Evolutionary conservation across 345 rosid species (phyloP).

Genomic region (Microcos paniculata): DNA sequence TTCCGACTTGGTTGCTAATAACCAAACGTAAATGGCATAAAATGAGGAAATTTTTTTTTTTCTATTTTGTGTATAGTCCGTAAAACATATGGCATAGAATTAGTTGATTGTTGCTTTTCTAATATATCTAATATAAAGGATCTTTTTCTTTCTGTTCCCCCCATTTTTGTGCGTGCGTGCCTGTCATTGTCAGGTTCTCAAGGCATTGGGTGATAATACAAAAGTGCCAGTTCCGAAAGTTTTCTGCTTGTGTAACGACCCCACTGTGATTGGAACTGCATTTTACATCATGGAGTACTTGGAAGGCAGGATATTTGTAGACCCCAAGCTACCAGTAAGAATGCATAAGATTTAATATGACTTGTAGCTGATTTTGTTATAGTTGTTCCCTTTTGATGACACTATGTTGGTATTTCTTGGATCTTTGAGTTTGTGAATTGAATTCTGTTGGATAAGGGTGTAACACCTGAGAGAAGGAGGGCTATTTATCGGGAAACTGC

Average conservation of each 20-base stretch:
- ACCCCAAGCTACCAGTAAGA: constrained; percentile 66
- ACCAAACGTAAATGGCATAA: neutral
- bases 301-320: constrained; percentile 86
- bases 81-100: neutral
- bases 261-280: constrained; percentile 70
- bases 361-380: neutral
- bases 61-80: neutral
- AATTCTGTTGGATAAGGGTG: constrained; percentile 43
- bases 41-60: no score
- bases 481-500: constrained; percentile 73
- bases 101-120: neutral
- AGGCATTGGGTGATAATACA: constrained; percentile 73
- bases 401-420: neutral
- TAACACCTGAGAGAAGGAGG: constrained; percentile 58
- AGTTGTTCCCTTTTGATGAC: neutral
- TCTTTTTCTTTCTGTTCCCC: neutral
- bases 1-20: neutral
- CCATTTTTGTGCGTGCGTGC: neutral
- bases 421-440: constrained; percentile 3
- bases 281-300: constrained; percentile 96
- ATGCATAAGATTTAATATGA: neutral
- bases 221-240: constrained; percentile 87
- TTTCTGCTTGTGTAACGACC: constrained; percentile 72
- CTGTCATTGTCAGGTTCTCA: constrained; percentile 52
- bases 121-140: neutral